Conservation (phyloP, 805 yeast species). For the Yarrowia keelungensis region DNA sequence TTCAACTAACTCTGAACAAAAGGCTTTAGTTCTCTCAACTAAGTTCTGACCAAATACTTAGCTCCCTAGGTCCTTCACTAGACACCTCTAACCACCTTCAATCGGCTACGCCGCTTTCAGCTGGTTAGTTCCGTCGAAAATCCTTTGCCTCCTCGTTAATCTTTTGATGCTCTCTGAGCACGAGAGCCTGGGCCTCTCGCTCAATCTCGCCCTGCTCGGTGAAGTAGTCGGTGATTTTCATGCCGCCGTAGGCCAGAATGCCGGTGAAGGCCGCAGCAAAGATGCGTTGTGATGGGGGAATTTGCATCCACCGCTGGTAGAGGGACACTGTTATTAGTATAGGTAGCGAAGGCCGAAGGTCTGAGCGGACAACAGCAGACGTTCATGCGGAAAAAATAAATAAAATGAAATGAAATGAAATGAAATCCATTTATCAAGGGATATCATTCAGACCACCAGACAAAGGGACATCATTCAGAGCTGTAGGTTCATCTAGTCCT, state of each 20-base stretch:
- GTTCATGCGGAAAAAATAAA: no score
- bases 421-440: no score
- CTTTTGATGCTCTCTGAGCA: conserved; percentile 5
- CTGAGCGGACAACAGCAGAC: background rate
- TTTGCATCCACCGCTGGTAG: conserved; percentile 38
- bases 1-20: no score
- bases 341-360: background rate
- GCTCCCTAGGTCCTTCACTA: no score
- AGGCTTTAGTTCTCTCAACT: no score
- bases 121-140: background rate
- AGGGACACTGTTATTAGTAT: conserved; percentile 16
- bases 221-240: conserved; percentile 33
- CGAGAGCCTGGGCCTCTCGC: conserved; percentile 12
- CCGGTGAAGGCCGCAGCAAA: conserved; percentile 28
- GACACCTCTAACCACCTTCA: no score
- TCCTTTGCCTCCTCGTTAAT: background rate
- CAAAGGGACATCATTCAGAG: no score
- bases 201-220: conserved; percentile 32
- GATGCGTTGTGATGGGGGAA: conserved; percentile 20
- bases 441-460: no score
- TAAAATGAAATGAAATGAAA: no score
- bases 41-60: no score
- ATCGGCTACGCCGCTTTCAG: no score
- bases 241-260: conserved; percentile 20
- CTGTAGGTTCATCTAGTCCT: no score